Conservation (phyloP, 2,329 filamentous ascomycete species). For the Coleophoma eucalyptorum region DNA sequence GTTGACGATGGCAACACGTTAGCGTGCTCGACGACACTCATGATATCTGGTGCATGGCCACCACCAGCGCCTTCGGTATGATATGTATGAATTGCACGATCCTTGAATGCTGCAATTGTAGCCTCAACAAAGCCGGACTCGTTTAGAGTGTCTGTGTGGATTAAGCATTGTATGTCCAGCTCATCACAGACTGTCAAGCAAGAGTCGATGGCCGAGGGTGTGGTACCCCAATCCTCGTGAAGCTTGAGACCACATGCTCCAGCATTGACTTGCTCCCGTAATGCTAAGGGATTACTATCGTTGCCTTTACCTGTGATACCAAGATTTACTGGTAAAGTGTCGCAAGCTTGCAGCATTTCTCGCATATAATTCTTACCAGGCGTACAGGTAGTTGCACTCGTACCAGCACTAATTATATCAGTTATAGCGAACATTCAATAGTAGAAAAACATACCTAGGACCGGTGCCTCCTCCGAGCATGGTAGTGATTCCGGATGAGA, state of each 20-base stretch:
- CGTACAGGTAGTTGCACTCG: conserved; percentile 90
- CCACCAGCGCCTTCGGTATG: conserved; percentile 95
- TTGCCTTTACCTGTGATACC: conserved; percentile 95
- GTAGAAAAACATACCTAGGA: conserved; percentile 55
- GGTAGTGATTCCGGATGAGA: conserved; percentile 84
- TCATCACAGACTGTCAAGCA: conserved; percentile 86
- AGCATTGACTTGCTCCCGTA: conserved; percentile 77
- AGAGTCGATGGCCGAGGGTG: conserved; percentile 85
- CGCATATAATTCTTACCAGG: conserved; percentile 79
- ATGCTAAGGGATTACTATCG: conserved; percentile 65
- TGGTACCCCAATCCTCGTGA: conserved; percentile 94
- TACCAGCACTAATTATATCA: conserved; percentile 60
- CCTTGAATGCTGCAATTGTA: conserved; percentile 80
- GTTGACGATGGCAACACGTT: conserved; percentile 90
- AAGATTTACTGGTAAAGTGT: conserved; percentile 77
- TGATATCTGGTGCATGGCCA: conserved; percentile 94
- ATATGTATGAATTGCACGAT: conserved; percentile 90
- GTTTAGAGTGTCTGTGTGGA: conserved; percentile 95
- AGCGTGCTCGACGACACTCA: conserved; percentile 81
- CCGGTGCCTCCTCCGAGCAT: conserved; percentile 89
- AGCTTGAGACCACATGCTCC: conserved; percentile 90
- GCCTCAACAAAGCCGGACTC: conserved; percentile 96
- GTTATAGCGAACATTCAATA: not conserved
- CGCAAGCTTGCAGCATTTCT: conserved; percentile 86
- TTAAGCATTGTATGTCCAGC: conserved; percentile 86